Evolutionary conservation across 257 asterid species (phyloP).

Genomic region (Osmanthus fragrans): DNA sequence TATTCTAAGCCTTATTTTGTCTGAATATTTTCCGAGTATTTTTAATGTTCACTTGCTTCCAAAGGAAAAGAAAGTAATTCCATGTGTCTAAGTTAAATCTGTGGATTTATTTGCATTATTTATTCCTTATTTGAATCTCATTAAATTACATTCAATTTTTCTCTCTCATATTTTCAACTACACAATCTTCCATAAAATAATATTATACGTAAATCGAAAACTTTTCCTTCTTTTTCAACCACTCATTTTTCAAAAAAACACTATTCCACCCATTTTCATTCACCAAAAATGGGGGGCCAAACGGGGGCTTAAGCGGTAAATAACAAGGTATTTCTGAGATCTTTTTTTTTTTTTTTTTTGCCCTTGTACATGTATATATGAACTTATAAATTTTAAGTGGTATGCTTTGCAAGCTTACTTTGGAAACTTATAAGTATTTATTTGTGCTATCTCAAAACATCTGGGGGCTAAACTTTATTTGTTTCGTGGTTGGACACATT

Average conservation of each 20-base stretch:
- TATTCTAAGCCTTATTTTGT: constrained; percentile 4
- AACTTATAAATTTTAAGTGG: background rate
- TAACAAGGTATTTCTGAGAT: background rate
- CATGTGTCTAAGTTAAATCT: background rate
- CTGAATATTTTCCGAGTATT: constrained; percentile 1
- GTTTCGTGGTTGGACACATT: constrained; percentile 3
- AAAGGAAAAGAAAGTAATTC: background rate
- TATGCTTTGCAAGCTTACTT: constrained; percentile 2
- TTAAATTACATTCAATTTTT: no score
- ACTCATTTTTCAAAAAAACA: no score
- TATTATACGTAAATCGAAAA: no score
- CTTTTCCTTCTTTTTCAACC: no score
- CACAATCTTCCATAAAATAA: no score
- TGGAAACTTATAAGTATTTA: background rate
- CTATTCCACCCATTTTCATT: no score
- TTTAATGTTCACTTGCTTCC: background rate
- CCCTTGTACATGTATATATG: background rate
- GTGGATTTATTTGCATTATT: background rate
- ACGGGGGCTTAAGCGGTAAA: background rate
- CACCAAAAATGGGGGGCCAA: no score
- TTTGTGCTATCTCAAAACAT: background rate
- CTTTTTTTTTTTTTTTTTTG: background rate
- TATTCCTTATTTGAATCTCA: no score
- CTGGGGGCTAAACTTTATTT: background rate
- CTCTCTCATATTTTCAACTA: no score